Conservation (phyloP, 768 basidiomycete species). For the Lactarius pseudohatsudake region DNA sequence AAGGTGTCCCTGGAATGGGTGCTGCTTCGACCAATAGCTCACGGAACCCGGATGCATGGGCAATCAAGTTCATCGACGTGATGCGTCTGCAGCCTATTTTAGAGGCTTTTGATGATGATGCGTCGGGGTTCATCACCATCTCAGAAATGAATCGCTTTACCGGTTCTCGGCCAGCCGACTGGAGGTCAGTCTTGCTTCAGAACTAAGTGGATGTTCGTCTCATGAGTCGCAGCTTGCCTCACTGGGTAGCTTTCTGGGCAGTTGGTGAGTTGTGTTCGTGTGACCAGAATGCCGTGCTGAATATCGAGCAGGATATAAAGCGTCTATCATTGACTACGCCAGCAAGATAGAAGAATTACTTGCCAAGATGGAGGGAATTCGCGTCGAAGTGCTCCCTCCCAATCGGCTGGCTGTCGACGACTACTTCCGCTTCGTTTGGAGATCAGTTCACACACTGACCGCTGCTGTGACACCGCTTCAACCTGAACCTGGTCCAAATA, state of each 20-base stretch:
- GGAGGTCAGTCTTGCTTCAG: conserved; percentile 31
- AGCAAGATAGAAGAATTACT: conserved; percentile 18
- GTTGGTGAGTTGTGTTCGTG: conserved; percentile 11
- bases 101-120: conserved; percentile 40
- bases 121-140: conserved; percentile 38
- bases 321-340: conserved; percentile 23
- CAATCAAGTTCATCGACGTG: conserved; percentile 30
- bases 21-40: background rate
- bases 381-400: conserved; percentile 11
- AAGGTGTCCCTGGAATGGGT: background rate
- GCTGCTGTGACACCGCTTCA: background rate
- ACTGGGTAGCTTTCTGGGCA: conserved; percentile 39
- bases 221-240: conserved; percentile 29
- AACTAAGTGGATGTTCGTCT: background rate
- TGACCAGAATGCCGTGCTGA: background rate
- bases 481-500: background rate
- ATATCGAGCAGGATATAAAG: conserved; percentile 11
- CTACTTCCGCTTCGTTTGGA: conserved; percentile 7
- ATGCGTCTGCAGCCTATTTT: conserved; percentile 31
- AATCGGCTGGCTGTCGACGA: conserved; percentile 5
- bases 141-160: conserved; percentile 38
- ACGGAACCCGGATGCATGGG: conserved; percentile 33
- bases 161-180: conserved; percentile 30
- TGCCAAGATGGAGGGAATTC: conserved; percentile 24
- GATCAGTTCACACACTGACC: conserved; percentile 2